These are phyloP conservation scores for Penicillium crustosum DNA, from an alignment of 2,329 filamentous ascomycete genomes.

Conservation along the genomic window DNA sequence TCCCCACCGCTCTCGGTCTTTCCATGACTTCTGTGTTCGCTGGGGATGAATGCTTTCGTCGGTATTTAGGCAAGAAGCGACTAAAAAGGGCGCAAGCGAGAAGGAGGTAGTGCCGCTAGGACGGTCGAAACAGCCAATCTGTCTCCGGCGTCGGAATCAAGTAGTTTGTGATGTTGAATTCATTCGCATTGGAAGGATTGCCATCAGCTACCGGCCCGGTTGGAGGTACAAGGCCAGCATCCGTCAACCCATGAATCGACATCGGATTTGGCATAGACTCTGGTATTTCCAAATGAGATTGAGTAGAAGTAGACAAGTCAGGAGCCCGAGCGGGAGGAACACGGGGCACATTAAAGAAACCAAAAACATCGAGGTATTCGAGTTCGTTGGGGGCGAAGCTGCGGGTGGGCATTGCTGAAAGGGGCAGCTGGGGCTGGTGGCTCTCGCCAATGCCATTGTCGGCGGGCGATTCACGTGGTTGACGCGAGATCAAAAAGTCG, in stretches of 20 bases:
- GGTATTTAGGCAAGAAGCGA: neutral
- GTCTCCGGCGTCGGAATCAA: slow-evolving; percentile 48
- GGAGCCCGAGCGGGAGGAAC: slow-evolving; percentile 51
- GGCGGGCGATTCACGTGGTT: slow-evolving; percentile 56
- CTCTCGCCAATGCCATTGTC: slow-evolving; percentile 31
- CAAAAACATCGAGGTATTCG: slow-evolving; percentile 89
- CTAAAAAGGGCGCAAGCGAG: too few species aligned
- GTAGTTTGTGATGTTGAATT: slow-evolving; percentile 50
- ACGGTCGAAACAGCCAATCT: slow-evolving; percentile 45
- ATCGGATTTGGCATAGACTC: slow-evolving; percentile 34
- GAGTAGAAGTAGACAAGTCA: slow-evolving; percentile 22
- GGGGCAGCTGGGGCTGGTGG: slow-evolving; percentile 1
- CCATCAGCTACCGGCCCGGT: slow-evolving; percentile 22
- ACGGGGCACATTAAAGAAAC: slow-evolving; percentile 89
- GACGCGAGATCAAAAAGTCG: slow-evolving; percentile 82
- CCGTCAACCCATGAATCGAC: slow-evolving; percentile 39
- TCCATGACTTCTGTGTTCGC: neutral
- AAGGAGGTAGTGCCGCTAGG: neutral
- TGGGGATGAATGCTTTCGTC: neutral
- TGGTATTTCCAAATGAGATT: slow-evolving; percentile 28
- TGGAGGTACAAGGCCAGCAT: slow-evolving; percentile 10
- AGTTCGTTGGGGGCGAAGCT: slow-evolving; percentile 76
- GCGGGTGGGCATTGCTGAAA: slow-evolving; percentile 52
- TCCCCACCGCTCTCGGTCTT: neutral
- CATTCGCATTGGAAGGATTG: slow-evolving; percentile 31